Conservation (phyloP, 2,329 filamentous ascomycete species). For the Aspergillus novofumigatus region DNA sequence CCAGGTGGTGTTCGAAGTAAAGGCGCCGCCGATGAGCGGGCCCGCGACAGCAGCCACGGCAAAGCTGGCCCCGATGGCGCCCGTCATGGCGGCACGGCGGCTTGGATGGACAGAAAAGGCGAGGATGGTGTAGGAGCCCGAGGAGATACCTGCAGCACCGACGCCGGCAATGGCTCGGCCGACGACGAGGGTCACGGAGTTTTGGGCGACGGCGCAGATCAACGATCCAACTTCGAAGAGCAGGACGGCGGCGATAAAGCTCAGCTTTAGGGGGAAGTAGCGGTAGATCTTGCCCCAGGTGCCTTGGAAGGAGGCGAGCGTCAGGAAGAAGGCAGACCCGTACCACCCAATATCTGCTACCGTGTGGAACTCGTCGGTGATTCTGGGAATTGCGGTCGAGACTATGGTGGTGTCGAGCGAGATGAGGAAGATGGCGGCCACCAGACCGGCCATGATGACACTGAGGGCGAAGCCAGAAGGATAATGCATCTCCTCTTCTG, state of each 20-base stretch:
- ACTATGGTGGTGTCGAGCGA: slow-evolving; percentile 27
- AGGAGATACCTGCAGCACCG: slow-evolving; percentile 31
- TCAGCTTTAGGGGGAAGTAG: slow-evolving; percentile 28
- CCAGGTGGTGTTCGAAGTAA: slow-evolving; percentile 45
- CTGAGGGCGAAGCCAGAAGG: slow-evolving; percentile 33
- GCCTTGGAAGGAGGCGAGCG: slow-evolving; percentile 27
- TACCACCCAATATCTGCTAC: slow-evolving; percentile 35
- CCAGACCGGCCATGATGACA: slow-evolving; percentile 39
- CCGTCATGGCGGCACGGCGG: slow-evolving; percentile 25
- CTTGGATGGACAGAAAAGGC: slow-evolving; percentile 11
- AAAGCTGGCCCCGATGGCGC: slow-evolving; percentile 48
- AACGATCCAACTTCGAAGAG: slow-evolving; percentile 43
- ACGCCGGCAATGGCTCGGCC: slow-evolving; percentile 37
- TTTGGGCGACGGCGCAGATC: slow-evolving; percentile 38
- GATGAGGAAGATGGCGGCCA: slow-evolving; percentile 22
- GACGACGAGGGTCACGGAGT: slow-evolving; percentile 33
- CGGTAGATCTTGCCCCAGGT: slow-evolving; percentile 32
- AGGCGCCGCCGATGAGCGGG: slow-evolving; percentile 45
- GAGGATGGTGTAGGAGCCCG: slow-evolving; percentile 27
- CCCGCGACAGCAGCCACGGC: slow-evolving; percentile 47
- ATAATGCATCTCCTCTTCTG: neutral
- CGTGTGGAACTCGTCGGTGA: slow-evolving; percentile 25
- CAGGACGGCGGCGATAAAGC: slow-evolving; percentile 33
- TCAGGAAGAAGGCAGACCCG: slow-evolving; percentile 35
- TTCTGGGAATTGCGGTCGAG: slow-evolving; percentile 28